Base-by-base conservation (phyloP, 495 filamentous ascomycete genomes). In the Thermothielavioides terrestris region DNA sequence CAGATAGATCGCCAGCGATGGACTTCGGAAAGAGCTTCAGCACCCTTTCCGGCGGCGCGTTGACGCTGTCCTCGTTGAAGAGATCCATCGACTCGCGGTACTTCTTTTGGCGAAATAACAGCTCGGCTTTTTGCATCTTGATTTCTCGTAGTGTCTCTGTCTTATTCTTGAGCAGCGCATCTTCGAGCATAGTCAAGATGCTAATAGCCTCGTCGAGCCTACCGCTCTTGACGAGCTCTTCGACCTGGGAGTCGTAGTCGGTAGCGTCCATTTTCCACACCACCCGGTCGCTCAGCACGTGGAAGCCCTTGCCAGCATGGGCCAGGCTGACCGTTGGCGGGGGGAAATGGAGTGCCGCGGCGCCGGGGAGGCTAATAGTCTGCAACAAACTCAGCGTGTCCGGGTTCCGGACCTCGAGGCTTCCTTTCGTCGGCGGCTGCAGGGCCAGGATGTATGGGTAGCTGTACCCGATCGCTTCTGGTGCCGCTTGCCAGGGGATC, bases 181-280 rank as follows among this genome's bases (percentile, higher is more conserved):
- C 90, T 66, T 97, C 92, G 4, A 99, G 80, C 81, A 95, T 87
- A 35, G 72, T 74, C 2, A 95, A 68, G 9, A 99, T 65, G 58
- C 88, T 95, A 46, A 96, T 86, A 1, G 92, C 94, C 65, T 99
- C 92, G 57, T 99, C 91, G 37, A 89, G 81, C 56, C 80, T 80
- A 6, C 77, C 84, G 43, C 78, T 82, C 37, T 82, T 77, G 3
- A 94, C 78, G 28, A 99, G 73, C 40, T 94, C 79, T 46, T 90
- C 83, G 25, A 99, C 82, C 59, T 99, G 92, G 0, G 84, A 80
- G 58, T 95, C 88, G 55, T 99, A 99, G 45, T 90, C 85, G 36
- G 86, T 77, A n/a, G 89, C 83, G 38, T 83, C 84, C 92, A 97
- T 95, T 42, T 89, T 82, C 94, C 94, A 99, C 26, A 99, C 86